A percentile compares a stretch with the other conserved stretches of the same genome.
phyloP scores from a whole-genome alignment of 768 basidiomycete genomes.

The Cyclocybe cylindracea region DNA sequence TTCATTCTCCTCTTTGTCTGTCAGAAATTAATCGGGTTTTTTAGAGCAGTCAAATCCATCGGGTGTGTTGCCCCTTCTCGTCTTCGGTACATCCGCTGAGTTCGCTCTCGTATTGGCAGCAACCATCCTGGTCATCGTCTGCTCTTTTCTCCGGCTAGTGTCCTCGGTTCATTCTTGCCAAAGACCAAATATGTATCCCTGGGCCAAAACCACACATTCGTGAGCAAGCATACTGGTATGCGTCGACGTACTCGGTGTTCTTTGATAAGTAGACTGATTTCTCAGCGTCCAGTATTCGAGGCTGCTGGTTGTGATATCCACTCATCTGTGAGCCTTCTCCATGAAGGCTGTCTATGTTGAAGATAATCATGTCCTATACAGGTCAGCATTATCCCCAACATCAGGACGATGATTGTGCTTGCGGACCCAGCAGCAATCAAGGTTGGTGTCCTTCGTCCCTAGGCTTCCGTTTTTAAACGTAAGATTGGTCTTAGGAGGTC shows the following conservation, averaged over 20 bases:
- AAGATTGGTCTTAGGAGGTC: constrained; percentile 44
- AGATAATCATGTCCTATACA: constrained; percentile 5
- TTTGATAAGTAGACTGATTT: neutral
- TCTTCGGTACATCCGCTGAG: neutral
- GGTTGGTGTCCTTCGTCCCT: constrained; percentile 18
- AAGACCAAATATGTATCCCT: constrained; percentile 28
- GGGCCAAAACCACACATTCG: constrained; percentile 30
- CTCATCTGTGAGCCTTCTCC: constrained; percentile 27
- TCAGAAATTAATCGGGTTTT: constrained; percentile 19
- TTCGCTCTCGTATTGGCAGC: constrained; percentile 13
- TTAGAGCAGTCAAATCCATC: constrained; percentile 26
- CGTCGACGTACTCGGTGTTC: neutral
- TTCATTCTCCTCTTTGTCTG: constrained; percentile 19
- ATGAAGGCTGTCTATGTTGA: no score
- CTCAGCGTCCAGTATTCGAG: constrained; percentile 24
- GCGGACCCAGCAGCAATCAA: constrained; percentile 44
- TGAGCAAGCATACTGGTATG: constrained; percentile 31
- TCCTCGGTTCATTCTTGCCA: constrained; percentile 27
- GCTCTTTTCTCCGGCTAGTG: constrained; percentile 22
- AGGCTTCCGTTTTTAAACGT: neutral
- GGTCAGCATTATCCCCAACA: constrained; percentile 26
- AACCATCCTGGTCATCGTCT: constrained; percentile 33
- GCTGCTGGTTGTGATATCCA: constrained; percentile 35
- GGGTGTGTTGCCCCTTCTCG: constrained; percentile 19
- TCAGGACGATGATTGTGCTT: constrained; percentile 23